phyloP scores from a whole-genome alignment of 768 basidiomycete species.

The Galerina sulciceps region DNA sequence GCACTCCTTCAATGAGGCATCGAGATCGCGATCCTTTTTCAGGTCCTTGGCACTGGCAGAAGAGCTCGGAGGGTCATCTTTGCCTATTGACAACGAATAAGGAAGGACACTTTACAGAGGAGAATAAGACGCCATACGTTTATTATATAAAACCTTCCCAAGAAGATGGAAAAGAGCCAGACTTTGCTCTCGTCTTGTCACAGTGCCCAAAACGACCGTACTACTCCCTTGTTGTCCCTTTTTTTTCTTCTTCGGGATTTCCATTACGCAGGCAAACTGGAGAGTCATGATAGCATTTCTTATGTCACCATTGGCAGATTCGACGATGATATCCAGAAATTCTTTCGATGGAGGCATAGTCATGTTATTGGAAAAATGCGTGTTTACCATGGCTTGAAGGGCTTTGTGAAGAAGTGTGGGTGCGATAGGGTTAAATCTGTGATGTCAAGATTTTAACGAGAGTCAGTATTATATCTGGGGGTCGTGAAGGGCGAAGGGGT shows the following conservation, averaged over 20 bases:
- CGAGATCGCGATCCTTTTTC: constrained; percentile 60
- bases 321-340: constrained; percentile 74
- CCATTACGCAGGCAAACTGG: constrained; percentile 76
- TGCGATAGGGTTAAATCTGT: constrained; percentile 92
- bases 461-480: background rate
- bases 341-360: constrained; percentile 59
- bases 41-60: constrained; percentile 66
- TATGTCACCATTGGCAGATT: constrained; percentile 88
- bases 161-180: constrained; percentile 90
- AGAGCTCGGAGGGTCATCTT: constrained; percentile 65
- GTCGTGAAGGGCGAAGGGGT: constrained; percentile 26
- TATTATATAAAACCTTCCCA: constrained; percentile 94
- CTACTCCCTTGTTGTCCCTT: constrained; percentile 21
- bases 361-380: constrained; percentile 41
- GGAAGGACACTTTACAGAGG: background rate
- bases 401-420: constrained; percentile 84
- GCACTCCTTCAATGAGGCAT: constrained; percentile 57
- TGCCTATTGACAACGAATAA: constrained; percentile 49
- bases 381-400: constrained; percentile 59
- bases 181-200: constrained; percentile 84
- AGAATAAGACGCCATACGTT: constrained; percentile 57
- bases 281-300: constrained; percentile 92
- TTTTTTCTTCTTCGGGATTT: constrained; percentile 40
- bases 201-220: constrained; percentile 62
- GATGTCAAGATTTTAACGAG: background rate